Conservation (phyloP, 1,284 basidiomycete species). For the Grifola frondosa region DNA sequence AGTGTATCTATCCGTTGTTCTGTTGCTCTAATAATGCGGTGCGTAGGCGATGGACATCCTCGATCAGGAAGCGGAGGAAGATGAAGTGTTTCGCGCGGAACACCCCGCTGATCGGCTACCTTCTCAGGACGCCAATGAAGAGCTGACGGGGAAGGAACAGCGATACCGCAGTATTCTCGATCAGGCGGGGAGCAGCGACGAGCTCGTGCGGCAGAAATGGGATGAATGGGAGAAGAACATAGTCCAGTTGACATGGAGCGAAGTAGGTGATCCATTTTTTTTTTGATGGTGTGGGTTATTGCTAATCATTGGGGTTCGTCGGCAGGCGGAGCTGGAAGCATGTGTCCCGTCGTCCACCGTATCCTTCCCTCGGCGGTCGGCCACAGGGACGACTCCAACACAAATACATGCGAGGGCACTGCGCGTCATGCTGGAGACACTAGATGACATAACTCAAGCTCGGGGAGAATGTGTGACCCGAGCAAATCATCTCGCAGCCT, state of each 20-base stretch:
- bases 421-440: constrained; percentile 75
- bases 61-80: constrained; percentile 87
- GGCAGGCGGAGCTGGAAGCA: constrained; percentile 69
- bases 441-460: constrained; percentile 71
- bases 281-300: neutral
- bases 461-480: constrained; percentile 67
- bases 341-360: constrained; percentile 67
- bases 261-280: constrained; percentile 45
- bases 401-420: constrained; percentile 70
- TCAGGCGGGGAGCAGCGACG: constrained; percentile 76
- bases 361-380: constrained; percentile 35
- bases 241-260: constrained; percentile 66
- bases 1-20: neutral
- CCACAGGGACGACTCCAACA: constrained; percentile 39
- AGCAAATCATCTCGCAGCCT: constrained; percentile 60
- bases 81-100: constrained; percentile 65
- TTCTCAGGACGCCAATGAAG: constrained; percentile 79
- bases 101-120: constrained; percentile 50
- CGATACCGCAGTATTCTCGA: constrained; percentile 74
- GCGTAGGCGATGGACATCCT: constrained; percentile 82
- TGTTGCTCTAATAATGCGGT: neutral
- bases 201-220: constrained; percentile 78
- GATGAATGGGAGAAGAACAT: constrained; percentile 83
- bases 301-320: neutral
- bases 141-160: constrained; percentile 68